Percentiles rank a stretch among this genome's conserved stretches.
Conservation (phyloP, 1,284 basidiomycete genomes). For the Takashimella tepidaria region DNA sequence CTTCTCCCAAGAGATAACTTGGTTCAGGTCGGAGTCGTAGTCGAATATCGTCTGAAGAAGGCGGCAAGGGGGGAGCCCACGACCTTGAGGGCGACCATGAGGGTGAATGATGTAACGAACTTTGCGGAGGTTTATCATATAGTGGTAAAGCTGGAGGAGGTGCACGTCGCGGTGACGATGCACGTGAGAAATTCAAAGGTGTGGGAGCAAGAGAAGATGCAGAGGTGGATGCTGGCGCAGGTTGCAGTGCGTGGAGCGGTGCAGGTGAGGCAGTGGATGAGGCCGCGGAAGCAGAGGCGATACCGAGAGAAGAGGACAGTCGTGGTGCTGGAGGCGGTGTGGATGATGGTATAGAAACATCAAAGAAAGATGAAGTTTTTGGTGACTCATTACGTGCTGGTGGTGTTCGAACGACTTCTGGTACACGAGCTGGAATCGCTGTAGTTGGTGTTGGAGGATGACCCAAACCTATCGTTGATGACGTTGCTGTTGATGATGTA, state of each 20-base stretch:
- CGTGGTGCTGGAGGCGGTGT: slow-evolving; percentile 30
- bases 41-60: slow-evolving; percentile 28
- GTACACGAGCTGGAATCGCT: neutral
- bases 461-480: neutral
- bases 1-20: slow-evolving; percentile 47
- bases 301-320: slow-evolving; percentile 2
- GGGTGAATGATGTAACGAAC: slow-evolving; percentile 39
- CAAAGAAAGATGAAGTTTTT: slow-evolving; percentile 43
- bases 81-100: slow-evolving; percentile 12
- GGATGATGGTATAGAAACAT: slow-evolving; percentile 20
- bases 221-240: neutral
- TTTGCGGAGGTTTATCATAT: slow-evolving; percentile 16
- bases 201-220: slow-evolving; percentile 23
- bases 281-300: slow-evolving; percentile 10
- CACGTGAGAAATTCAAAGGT: slow-evolving; percentile 35
- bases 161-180: slow-evolving; percentile 26
- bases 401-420: neutral
- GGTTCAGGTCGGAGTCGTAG: slow-evolving; percentile 36
- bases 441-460: neutral
- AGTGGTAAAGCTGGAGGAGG: slow-evolving; percentile 16
- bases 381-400: neutral
- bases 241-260: too few relatives aligned
- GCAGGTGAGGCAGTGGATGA: slow-evolving; percentile 3
- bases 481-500: neutral
- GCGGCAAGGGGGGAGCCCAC: slow-evolving; percentile 36